Base-by-base conservation (phyloP, 352 stramenopile genomes). In the Thraustochytrium sp. region DNA sequence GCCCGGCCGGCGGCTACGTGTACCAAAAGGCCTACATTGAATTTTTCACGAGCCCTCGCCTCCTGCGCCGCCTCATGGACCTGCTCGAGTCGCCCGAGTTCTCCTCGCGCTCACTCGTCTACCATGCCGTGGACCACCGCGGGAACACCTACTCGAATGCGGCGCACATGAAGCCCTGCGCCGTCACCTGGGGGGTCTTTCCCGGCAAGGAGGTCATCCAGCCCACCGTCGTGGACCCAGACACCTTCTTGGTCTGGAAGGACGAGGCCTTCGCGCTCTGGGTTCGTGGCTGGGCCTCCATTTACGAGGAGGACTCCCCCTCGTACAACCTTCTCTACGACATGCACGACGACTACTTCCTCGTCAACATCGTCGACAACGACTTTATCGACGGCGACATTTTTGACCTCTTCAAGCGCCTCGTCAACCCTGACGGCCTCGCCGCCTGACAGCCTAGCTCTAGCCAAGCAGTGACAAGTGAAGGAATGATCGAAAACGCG, bases 21-120 rank as follows among this genome's bases (percentile, higher is more conserved):
- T 99, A 99, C 89, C 96, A 99, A 88, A 99, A 99, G 89, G 95
- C 95, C 31, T 99, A 99, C 88, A 93, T 98, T 78, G 96, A 99
- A 89, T 99, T 94, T 87, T 99, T 99, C 87, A 92, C 96, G 65
- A 98, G 92, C 72, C 95, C 95, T 4, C 90, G 95, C 73, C 93
- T 94, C 82, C 91, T 96, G 87, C 94, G 94, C 86, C 92, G 92
- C 82, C 92, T 96, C 80, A 96, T 96, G 34, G 91, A 95, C 23
- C 51, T 80, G 48, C 68, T 80, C 1, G 3, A 76, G 37, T 65
- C 68, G 11, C 46, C 68, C 31, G 68, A 80, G 44, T 80, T 80
- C 26, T 91, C 90, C 13, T 1, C n/a, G 8, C 62, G 72, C 13
- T 88, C 89, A 48, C 75, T 92, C 26, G 86, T 92, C 5, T 97